Evolutionary conservation across 1,139 yeast species (phyloP), one percentile per base, ranked within the genome.

Genomic region (Candida neerlandica): DNA sequence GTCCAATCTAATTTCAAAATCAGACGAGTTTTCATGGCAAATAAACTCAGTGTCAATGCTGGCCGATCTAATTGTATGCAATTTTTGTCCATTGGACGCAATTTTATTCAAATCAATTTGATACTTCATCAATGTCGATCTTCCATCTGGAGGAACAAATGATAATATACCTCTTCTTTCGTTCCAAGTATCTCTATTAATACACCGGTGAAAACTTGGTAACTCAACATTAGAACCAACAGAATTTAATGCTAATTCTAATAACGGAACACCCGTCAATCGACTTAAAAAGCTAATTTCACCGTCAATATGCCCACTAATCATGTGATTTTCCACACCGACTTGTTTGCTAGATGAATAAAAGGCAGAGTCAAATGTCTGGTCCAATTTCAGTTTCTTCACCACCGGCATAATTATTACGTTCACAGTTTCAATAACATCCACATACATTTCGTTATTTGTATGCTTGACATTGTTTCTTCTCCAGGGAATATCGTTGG

Each of bases 101-200:
- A 46, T 39, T 14, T 51, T 53, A 47, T 65, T 65, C 37, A 81
- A 64, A 51, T 88, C 89, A 30, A 88, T 65, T 5, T 80, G 73
- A 62, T 94, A 94, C 21, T 80, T 71, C 77, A 86, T 79, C 16
- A 94, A 65, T 4, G 79, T 74, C 39, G 84, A 81, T 53, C 73
- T 78, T 4, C 96, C 98, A 65, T 94, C 97, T 0, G 98, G 96
- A 3, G 99, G 99, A 18, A 88, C 78, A 60, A 92, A 89, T 14
- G 83, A 73, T 40, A 91, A 62, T 0, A 71, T 55, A 0, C 81
- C 81, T n/a, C 54, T 56, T 5, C 60, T 61, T 10, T 59, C 55
- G 10, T 56, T 47, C 85, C 86, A 83, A 29, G 65, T 63, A 26
- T 70, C 75, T 4, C 73, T 55, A 49, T 81, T 73, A 1, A 87